Percentiles rank a stretch among this genome's conserved stretches.
These are phyloP conservation scores for Melampsora abietis-canadensis DNA, from an alignment of 1,284 basidiomycete genomes.

Conservation along the genomic window DNA sequence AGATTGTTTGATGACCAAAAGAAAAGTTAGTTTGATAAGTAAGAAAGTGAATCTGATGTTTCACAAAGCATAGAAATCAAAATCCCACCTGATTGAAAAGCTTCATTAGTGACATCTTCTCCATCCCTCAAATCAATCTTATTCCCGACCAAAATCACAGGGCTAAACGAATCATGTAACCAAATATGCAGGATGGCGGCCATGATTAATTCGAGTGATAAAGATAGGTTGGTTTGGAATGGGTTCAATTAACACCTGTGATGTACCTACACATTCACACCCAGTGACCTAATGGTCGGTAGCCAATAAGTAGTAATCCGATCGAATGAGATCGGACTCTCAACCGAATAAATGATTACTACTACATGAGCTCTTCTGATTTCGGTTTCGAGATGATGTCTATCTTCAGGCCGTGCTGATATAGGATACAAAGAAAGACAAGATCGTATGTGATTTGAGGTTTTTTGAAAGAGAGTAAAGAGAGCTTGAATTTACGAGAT, in stretches of 20 bases:
- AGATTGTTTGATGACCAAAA: background rate
- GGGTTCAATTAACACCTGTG: conserved; percentile 12
- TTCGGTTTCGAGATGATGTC: conserved; percentile 84
- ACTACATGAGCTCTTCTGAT: conserved; percentile 96
- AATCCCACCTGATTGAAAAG: conserved; percentile 69
- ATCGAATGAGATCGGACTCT: conserved; percentile 91
- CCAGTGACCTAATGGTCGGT: conserved; percentile 90
- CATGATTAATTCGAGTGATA: background rate
- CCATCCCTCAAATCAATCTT: conserved; percentile 94
- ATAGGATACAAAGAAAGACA: background rate
- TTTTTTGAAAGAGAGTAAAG: conserved; percentile 27
- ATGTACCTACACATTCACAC: conserved; percentile 71
- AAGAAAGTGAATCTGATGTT: background rate
- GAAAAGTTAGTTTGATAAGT: background rate
- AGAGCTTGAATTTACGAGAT: conserved; percentile 64
- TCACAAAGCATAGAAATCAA: background rate
- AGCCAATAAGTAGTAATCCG: conserved; percentile 98
- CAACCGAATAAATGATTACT: conserved; percentile 93
- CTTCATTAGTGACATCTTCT: conserved; percentile 80
- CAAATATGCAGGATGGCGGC: background rate
- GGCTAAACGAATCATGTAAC: conserved; percentile 63
- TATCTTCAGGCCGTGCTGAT: conserved; percentile 71
- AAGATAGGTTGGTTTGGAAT: background rate
- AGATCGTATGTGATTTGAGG: conserved; percentile 15
- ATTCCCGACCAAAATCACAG: conserved; percentile 95